Base-by-base conservation (phyloP, 805 yeast genomes). In the Blastobotrys peoriensis region DNA sequence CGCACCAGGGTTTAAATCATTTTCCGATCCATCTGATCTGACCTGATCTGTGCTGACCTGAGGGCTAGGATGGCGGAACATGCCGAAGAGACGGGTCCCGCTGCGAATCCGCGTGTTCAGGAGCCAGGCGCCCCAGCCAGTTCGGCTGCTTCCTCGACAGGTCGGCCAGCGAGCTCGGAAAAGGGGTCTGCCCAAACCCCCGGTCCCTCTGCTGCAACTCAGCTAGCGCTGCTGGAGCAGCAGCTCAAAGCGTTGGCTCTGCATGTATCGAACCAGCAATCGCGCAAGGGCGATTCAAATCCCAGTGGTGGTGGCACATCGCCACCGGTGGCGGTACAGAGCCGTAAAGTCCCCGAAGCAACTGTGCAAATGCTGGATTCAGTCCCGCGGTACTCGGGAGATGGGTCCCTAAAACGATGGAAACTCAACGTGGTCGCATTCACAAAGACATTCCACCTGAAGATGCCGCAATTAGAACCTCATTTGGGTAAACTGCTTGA, bases 381-480 rank as follows among this genome's bases (percentile, higher is more conserved):
- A 10, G 43, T 44, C 1, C 43, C 47, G 10, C 21, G 22, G 18
- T 44, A 44, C 15, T 17, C 17, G 16, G 41, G 41, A 4, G 17
- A 36, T 10, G 20, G 30, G n/a, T 45, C 48, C 13, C 37, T 40
- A 21, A 34, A 33, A n/a, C 33, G 17, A n/a, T 45, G 48, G 48
- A 41, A 30, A 22, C 19, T 28, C 9, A 39, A 41, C 16, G 40
- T 45, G n/a, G 33, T 25, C 16, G 38, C 33, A 17, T 41, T 45
- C 20, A n/a, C 37, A 16, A 10, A 4, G 2, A 45, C 45, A 15
- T 28, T 41, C 36, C 35, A 37, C 36, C 35, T 45, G 23, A n/a
- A 15, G 5, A 4, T 33, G 2, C 17, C 28, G 10, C 25, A 41
- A 3, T 16, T 47, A 2, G 50, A 43, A 30, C 50, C 50, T 8